Evolutionary conservation across 257 asterid species (phyloP), one percentile per base, ranked within the genome.

Genomic region (Nicotiana attenuata): DNA sequence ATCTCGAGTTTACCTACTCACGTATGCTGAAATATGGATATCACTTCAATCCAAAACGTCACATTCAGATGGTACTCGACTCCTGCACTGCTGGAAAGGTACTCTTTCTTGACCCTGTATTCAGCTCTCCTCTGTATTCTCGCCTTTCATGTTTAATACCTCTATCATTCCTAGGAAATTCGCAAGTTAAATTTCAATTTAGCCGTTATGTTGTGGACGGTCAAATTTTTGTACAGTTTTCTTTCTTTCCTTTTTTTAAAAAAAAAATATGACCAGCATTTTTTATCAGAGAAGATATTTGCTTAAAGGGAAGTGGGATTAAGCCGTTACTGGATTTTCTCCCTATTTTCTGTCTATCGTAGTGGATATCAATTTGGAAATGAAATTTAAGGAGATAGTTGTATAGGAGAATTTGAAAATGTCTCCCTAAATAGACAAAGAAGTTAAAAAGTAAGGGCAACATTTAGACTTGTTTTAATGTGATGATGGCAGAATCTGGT

Each of bases 11-110:
- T 87, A 88, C 87, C 20, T 96, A 91, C 52, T 47, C 78, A 50
- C 89, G 89, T 81, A 94, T 96, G 99, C 88, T 94, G 86, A 88
- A 87, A 85, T 87, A 80, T 50, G 96, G 98, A 50, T 91, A 89
- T 84, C 97, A 86, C 68, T 96, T 93, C 90, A 96, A 92, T 66
- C 84, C 91, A 66, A 94, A 92, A 85, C 94, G 97, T 64, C 99
- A 96, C 83, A 92, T 96, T 83, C 89, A 82, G 41, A 78, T 91
- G n/a, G 61, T 94, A 47, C 84, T 94, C 76, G 93, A 88, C 86
- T 92, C 97, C n/a, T 68, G 87, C 64, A 86, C 87, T 66, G 96
- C 91, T 83, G 99, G 97, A 81, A 90, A 92, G 99, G 99, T 96
- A 91, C 73, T 10, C 3, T 33, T 80, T 76, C 5, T 28, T n/a